phyloP scores from a whole-genome alignment of 768 basidiomycete genomes.

The Trichaptum fuscoviolaceum region DNA sequence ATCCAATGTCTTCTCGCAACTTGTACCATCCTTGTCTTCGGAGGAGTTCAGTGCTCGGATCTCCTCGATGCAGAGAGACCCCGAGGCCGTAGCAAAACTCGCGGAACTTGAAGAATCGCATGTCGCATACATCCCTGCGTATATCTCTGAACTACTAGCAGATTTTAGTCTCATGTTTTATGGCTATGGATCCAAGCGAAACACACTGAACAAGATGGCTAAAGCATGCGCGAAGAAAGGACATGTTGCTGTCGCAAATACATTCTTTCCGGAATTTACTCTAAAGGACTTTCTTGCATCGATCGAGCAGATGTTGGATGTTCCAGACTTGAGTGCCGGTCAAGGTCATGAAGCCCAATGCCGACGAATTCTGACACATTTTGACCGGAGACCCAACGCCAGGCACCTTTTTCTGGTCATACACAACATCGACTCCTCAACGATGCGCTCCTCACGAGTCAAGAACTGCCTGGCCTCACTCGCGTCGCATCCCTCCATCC shows the following conservation, averaged over 20 bases:
- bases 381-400: slow-evolving; percentile 6
- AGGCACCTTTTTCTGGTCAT: slow-evolving; percentile 69
- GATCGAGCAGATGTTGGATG: not conserved
- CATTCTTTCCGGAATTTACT: slow-evolving; percentile 61
- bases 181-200: slow-evolving; percentile 85
- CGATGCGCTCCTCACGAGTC: slow-evolving; percentile 58
- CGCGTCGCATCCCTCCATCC: slow-evolving; percentile 69
- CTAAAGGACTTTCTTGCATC: slow-evolving; percentile 58
- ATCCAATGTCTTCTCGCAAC: slow-evolving; percentile 69
- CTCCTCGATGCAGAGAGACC: slow-evolving; percentile 16
- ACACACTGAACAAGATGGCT: slow-evolving; percentile 71
- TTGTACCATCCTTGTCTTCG: slow-evolving; percentile 63
- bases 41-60: slow-evolving; percentile 49
- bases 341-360: slow-evolving; percentile 1
- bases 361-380: not conserved
- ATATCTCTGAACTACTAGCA: slow-evolving; percentile 64
- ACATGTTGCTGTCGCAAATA: slow-evolving; percentile 75
- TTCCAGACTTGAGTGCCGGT: too few relatives aligned
- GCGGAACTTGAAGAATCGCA: slow-evolving; percentile 23
- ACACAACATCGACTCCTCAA: slow-evolving; percentile 82
- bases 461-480: slow-evolving; percentile 67
- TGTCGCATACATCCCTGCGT: slow-evolving; percentile 47
- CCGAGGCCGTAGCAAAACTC: not conserved
- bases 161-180: slow-evolving; percentile 89
- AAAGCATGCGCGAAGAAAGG: slow-evolving; percentile 51